Conservation (phyloP, 192 early-diverging fungal genomes). For the Rhizoclosmatium sp. region DNA sequence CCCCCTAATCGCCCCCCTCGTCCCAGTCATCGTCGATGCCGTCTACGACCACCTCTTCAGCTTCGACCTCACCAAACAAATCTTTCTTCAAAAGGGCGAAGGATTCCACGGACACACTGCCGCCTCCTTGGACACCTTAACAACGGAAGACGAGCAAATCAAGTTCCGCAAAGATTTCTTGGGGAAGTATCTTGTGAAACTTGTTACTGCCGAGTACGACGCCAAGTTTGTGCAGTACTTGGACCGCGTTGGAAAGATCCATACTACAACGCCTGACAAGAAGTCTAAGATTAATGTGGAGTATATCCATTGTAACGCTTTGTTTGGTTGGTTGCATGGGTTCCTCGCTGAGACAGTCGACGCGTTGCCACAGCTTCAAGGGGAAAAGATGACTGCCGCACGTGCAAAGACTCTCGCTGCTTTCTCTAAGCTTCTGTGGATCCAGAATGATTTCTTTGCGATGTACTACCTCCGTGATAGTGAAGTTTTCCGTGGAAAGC, state of each 20-base stretch:
- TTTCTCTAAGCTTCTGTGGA: conserved; percentile 83
- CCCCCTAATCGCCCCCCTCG: conserved; percentile 66
- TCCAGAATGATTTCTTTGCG: conserved; percentile 85
- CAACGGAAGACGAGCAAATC: conserved; percentile 73
- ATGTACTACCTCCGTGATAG: conserved; percentile 76
- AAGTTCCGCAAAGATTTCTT: conserved; percentile 79
- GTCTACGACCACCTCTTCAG: conserved; percentile 76
- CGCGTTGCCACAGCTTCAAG: conserved; percentile 51
- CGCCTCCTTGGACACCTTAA: conserved; percentile 52
- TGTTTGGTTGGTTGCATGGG: conserved; percentile 66
- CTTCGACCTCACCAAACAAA: conserved; percentile 78
- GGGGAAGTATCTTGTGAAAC: conserved; percentile 73
- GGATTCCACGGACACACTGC: conserved; percentile 58
- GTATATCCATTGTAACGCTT: conserved; percentile 80
- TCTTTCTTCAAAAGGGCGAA: conserved; percentile 71
- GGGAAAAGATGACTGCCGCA: background rate
- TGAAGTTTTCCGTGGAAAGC: conserved; percentile 19
- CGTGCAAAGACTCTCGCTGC: conserved; percentile 55
- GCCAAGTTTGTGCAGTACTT: conserved; percentile 71
- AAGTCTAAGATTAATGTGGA: conserved; percentile 83
- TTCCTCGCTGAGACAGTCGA: conserved; percentile 58
- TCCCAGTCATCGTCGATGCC: conserved; percentile 78
- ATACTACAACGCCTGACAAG: conserved; percentile 76
- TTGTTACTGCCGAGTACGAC: conserved; percentile 63
- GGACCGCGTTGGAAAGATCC: conserved; percentile 80